A percentile compares a stretch with the other conserved stretches of the same genome.
Conservation (phyloP, 2,329 filamentous ascomycete genomes). For the Celoporthe dispersa region DNA sequence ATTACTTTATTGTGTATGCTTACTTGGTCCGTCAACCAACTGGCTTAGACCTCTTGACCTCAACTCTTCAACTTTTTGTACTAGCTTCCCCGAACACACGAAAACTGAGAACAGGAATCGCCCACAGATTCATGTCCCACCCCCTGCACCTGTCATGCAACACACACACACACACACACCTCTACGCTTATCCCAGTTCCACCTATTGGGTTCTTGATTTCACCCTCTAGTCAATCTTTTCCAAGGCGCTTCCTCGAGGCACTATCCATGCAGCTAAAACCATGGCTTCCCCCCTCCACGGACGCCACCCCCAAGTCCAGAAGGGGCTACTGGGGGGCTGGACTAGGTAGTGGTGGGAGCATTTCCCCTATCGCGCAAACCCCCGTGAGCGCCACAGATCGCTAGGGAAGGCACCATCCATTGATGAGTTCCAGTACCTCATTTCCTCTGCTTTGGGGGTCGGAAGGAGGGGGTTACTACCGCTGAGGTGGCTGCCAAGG, state of each 20-base stretch:
- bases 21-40: background rate
- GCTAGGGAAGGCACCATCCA: background rate
- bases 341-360: background rate
- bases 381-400: background rate
- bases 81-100: background rate
- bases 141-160: background rate
- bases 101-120: too few species aligned
- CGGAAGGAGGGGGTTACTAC: background rate
- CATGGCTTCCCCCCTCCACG: background rate
- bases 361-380: background rate
- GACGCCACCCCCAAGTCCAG: background rate
- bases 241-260: background rate
- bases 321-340: background rate
- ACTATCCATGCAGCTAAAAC: constrained; percentile 3
- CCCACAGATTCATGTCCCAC: background rate
- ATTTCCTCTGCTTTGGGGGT: background rate
- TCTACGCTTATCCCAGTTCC: too few species aligned
- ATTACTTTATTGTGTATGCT: background rate
- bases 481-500: background rate
- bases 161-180: too few species aligned
- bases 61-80: background rate
- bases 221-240: background rate
- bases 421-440: background rate
- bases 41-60: background rate
- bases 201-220: background rate